Evolutionary conservation across 495 filamentous ascomycete species (phyloP).

Genomic region (Coniosporium apollinis): DNA sequence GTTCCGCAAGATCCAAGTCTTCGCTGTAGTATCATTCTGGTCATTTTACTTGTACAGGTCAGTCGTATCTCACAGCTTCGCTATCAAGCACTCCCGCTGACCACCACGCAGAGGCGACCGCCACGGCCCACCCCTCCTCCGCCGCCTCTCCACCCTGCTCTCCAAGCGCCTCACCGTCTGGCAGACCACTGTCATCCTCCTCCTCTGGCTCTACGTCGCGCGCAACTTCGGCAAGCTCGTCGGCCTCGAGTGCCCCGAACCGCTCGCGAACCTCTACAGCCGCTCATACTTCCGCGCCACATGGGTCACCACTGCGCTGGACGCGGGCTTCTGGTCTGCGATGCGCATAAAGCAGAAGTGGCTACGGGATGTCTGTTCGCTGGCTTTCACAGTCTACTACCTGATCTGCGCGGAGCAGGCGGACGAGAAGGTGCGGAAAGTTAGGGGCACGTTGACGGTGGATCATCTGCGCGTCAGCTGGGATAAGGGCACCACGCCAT

Average conservation of each 20-base stretch:
- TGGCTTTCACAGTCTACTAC: slow-evolving; percentile 79
- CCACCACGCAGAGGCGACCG: slow-evolving; percentile 48
- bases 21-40: slow-evolving; percentile 85
- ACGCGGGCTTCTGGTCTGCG: slow-evolving; percentile 96
- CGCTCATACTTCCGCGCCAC: slow-evolving; percentile 93
- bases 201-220: slow-evolving; percentile 78
- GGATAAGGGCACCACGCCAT: slow-evolving; percentile 84
- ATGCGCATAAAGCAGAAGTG: slow-evolving; percentile 78
- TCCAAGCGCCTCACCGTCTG: slow-evolving; percentile 59
- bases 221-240: slow-evolving; percentile 88
- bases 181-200: slow-evolving; percentile 75
- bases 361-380: slow-evolving; percentile 62
- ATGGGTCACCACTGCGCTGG: slow-evolving; percentile 87
- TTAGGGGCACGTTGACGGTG: slow-evolving; percentile 68
- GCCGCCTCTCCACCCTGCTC: slow-evolving; percentile 53
- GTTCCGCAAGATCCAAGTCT: slow-evolving; percentile 84
- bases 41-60: slow-evolving; percentile 64
- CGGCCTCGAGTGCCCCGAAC: slow-evolving; percentile 82
- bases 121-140: slow-evolving; percentile 69
- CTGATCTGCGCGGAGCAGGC: slow-evolving; percentile 83
- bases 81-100: slow-evolving; percentile 5
- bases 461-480: slow-evolving; percentile 88
- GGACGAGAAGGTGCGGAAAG: slow-evolving; percentile 88
- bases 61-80: slow-evolving; percentile 8
- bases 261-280: slow-evolving; percentile 84